phyloP scores from a whole-genome alignment of 345 rosid genomes.

The Excoecaria agallocha region DNA sequence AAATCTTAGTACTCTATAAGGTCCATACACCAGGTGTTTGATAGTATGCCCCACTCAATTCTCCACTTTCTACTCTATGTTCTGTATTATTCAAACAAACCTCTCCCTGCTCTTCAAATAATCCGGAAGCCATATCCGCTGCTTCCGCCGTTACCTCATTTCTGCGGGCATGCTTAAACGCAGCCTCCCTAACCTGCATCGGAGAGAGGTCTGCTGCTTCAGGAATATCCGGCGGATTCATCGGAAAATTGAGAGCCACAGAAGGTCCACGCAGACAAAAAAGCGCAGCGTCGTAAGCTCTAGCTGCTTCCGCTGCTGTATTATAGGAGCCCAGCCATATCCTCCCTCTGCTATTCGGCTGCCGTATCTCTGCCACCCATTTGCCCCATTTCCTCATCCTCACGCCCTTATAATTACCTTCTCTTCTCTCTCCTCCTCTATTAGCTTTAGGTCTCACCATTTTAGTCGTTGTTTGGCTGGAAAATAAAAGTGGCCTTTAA shows the following conservation, averaged over 20 bases:
- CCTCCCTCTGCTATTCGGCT: constrained; percentile 49
- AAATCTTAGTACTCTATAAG: constrained; percentile 1
- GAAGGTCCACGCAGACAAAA: constrained; percentile 52
- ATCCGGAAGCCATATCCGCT: neutral
- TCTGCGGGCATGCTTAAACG: constrained; percentile 39
- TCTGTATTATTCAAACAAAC: neutral
- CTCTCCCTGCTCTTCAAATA: neutral
- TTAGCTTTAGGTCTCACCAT: constrained; percentile 21
- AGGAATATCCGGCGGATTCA: constrained; percentile 36
- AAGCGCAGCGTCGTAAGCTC: constrained; percentile 65
- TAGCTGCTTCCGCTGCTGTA: constrained; percentile 59
- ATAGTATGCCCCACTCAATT: constrained; percentile 22
- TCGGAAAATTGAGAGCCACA: constrained; percentile 49
- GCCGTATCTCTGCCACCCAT: constrained; percentile 73
- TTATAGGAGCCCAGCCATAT: constrained; percentile 67
- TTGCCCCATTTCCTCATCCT: constrained; percentile 79
- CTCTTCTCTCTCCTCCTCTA: constrained; percentile 10
- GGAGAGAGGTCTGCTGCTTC: constrained; percentile 25
- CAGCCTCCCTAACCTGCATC: constrained; percentile 41
- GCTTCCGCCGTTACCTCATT: neutral
- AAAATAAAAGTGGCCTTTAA: neutral
- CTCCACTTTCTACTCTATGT: neutral
- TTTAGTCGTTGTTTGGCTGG: neutral
- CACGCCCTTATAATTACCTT: constrained; percentile 46
- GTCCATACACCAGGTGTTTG: constrained; percentile 38